Evolutionary conservation across 2,329 filamentous ascomycete species (phyloP).

Genomic region (Penicillium sp.): DNA sequence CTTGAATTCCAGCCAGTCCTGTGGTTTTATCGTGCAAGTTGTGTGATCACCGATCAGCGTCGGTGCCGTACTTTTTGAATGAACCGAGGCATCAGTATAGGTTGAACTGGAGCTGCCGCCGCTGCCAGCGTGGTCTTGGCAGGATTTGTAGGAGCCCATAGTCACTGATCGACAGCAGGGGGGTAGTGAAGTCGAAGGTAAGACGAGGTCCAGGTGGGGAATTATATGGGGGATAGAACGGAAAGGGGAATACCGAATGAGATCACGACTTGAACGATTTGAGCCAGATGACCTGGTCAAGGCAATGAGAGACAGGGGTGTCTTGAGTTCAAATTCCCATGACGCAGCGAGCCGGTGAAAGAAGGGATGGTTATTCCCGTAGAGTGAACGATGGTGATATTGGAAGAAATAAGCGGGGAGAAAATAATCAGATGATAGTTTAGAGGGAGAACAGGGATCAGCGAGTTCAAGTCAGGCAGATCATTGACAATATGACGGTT

Average conservation of each 20-base stretch:
- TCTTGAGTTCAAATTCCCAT: conserved; percentile 5
- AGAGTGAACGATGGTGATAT: conserved; percentile 2
- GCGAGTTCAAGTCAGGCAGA: not conserved
- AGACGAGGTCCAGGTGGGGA: conserved; percentile 2
- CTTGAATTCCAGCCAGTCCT: conserved; percentile 3
- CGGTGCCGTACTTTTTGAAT: conserved; percentile 39
- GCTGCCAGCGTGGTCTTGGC: conserved; percentile 23
- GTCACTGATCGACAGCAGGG: not conserved
- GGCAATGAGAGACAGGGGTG: not conserved
- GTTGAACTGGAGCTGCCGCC: conserved; percentile 37
- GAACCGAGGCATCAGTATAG: conserved; percentile 35
- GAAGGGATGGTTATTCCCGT: not conserved
- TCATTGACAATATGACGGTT: not conserved
- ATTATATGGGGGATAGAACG: not conserved
- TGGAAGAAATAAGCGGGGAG: conserved; percentile 4
- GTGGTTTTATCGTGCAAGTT: conserved; percentile 7
- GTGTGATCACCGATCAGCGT: conserved; percentile 36
- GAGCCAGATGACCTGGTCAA: not conserved
- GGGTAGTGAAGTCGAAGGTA: not conserved
- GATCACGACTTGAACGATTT: conserved; percentile 4
- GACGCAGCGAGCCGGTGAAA: conserved; percentile 1
- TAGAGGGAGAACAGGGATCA: not conserved
- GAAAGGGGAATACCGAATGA: not conserved
- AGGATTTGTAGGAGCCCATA: conserved; percentile 31
- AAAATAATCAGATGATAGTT: conserved; percentile 14